phyloP scores from a whole-genome alignment of 2,329 filamentous ascomycete species.

The Colletotrichum graminicola region DNA sequence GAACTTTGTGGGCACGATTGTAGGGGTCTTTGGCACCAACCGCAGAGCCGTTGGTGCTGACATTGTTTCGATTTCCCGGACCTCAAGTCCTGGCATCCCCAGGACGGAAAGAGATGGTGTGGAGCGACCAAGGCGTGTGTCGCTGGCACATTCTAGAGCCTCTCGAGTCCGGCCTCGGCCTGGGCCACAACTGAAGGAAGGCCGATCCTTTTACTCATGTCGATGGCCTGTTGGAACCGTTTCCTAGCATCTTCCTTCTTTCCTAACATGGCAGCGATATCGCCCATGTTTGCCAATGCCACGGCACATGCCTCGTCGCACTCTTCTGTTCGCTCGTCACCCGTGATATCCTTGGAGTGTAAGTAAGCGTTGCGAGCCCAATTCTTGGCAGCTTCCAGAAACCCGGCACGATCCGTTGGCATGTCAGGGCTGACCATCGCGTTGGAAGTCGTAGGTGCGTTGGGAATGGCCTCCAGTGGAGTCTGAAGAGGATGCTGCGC shows the following conservation, averaged over 20 bases:
- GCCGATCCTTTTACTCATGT: slow-evolving; percentile 67
- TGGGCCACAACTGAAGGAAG: slow-evolving; percentile 65
- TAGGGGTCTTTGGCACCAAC: background rate
- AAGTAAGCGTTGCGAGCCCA: slow-evolving; percentile 85
- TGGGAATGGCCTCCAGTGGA: slow-evolving; percentile 34
- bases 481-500: slow-evolving; percentile 71
- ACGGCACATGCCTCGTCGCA: slow-evolving; percentile 88
- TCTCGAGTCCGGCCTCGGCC: slow-evolving; percentile 62
- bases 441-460: slow-evolving; percentile 33
- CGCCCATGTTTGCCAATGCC: slow-evolving; percentile 87
- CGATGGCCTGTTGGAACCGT: slow-evolving; percentile 77
- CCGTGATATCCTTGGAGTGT: slow-evolving; percentile 73
- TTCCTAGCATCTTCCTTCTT: slow-evolving; percentile 73
- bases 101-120: background rate
- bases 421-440: slow-evolving; percentile 44
- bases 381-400: slow-evolving; percentile 76
- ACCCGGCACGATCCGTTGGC: slow-evolving; percentile 65
- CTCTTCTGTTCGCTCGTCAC: slow-evolving; percentile 77
- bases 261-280: slow-evolving; percentile 82
- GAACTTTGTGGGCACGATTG: slow-evolving; percentile 14
- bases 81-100: background rate
- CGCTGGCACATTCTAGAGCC: slow-evolving; percentile 19
- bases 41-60: background rate
- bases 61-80: background rate
- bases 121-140: background rate